phyloP scores from a whole-genome alignment of 2,329 filamentous ascomycete genomes.

The Geoglossum cookeanum region DNA sequence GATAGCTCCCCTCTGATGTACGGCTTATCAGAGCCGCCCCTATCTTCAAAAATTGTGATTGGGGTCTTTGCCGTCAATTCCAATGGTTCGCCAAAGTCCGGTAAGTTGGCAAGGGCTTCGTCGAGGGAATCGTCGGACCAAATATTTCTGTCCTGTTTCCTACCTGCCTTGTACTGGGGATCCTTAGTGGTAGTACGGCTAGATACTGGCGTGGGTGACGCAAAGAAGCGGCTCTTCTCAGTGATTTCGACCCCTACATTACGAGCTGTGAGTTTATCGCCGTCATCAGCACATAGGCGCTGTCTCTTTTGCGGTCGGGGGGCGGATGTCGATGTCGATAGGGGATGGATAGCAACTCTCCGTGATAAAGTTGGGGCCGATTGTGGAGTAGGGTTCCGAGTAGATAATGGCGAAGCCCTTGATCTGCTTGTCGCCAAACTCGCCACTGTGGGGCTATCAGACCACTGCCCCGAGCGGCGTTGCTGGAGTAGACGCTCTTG shows the following conservation, averaged over 20 bases:
- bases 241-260: conserved; percentile 15
- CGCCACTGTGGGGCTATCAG: conserved; percentile 20
- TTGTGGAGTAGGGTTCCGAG: conserved; percentile 22
- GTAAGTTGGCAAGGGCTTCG: conserved; percentile 27
- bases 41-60: conserved; percentile 12
- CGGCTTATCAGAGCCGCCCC: background rate
- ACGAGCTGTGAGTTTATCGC: conserved; percentile 15
- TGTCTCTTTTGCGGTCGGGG: conserved; percentile 30
- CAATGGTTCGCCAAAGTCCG: conserved; percentile 17
- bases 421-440: background rate
- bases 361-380: conserved; percentile 21
- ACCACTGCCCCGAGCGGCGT: conserved; percentile 30
- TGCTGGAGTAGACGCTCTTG: conserved; percentile 36
- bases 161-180: conserved; percentile 19
- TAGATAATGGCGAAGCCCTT: background rate
- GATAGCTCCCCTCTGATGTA: background rate
- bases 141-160: conserved; percentile 25
- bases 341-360: conserved; percentile 22
- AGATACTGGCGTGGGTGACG: conserved; percentile 14
- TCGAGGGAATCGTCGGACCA: conserved; percentile 34
- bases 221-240: conserved; percentile 30
- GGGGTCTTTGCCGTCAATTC: conserved; percentile 9
- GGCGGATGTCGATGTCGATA: conserved; percentile 21
- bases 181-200: conserved; percentile 22
- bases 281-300: conserved; percentile 30